Base-by-base conservation (phyloP, 768 basidiomycete species). In the Psilocybe cyanescens region DNA sequence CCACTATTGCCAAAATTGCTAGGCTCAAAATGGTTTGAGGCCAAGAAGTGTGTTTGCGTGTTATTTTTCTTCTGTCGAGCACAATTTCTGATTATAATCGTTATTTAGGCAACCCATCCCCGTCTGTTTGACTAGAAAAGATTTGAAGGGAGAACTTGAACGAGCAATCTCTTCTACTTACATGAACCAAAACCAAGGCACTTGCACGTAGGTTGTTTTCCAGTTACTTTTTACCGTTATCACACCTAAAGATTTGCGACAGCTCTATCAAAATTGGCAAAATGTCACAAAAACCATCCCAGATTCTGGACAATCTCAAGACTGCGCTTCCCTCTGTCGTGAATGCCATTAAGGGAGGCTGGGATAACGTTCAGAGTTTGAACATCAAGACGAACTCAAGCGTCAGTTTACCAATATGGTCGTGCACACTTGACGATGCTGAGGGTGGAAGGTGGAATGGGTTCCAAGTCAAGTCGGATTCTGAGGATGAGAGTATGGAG, bases 101-200 rank as follows among this genome's bases (percentile, higher is more conserved):
- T 29, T 48, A 19, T 62, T 4, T 60, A 98, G 96, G 77, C 94
- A 97, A 74, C 97, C 97, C 1, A 93, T 98, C 33, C 95, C 97
- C 1, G 97, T 99, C n/a, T 89, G 86, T 65, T 74, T 99, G 55
- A 88, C 84, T 9, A 86, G 90, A 24, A 95, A 95, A 70, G 92
- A 97, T 74, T 83, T 99, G 60, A 99, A 98, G 73, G 84, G 81
- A 50, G 95, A 98, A 69, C 84, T 99, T 8, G 96, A 97, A 73
- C 88, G 90, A 48, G 97, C 97, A 16, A 88, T 99, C 65, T 89
- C 89, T 3, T 95, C 95, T 9, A 96, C 97, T 2, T 97, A 97
- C 75, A 92, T 97, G 89, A 92, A 95, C 73, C 92, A 95, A 76
- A 94, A 95, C 58, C 87, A 86, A 65, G 97, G 97, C 11, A 97